These are phyloP conservation scores for Diversispora eburnea DNA, from an alignment of 192 early-diverging fungal species.

Conservation along the genomic window DNA sequence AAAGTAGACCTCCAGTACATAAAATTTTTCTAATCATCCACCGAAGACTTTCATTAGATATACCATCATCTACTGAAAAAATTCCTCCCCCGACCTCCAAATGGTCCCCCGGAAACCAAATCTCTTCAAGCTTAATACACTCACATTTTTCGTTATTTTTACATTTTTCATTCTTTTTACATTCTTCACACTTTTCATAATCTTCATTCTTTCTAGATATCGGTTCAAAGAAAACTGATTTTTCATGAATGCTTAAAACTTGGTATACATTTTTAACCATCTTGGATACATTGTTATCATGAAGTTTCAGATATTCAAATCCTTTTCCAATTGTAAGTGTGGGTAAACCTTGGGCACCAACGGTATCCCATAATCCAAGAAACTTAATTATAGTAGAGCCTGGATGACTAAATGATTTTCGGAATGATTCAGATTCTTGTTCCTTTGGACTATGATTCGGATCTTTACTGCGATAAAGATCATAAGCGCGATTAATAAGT, in stretches of 20 bases:
- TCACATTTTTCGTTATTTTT: no score
- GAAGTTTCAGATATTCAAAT: slow-evolving; percentile 11
- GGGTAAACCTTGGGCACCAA: slow-evolving; percentile 24
- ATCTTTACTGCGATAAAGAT: slow-evolving; percentile 13
- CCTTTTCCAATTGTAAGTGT: slow-evolving; percentile 12
- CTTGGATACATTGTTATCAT: slow-evolving; percentile 13
- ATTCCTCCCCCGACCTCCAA: slow-evolving; percentile 5
- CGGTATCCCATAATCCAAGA: slow-evolving; percentile 30
- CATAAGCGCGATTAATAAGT: slow-evolving; percentile 12
- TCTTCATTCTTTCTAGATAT: neutral
- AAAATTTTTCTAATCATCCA: neutral
- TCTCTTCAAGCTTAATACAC: neutral
- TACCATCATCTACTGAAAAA: neutral
- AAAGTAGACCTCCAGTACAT: neutral
- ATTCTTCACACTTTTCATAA: no score
- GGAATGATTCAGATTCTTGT: neutral
- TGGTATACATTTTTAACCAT: slow-evolving; percentile 26
- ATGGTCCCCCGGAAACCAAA: slow-evolving; percentile 1
- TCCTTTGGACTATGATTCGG: neutral
- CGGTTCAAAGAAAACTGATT: neutral
- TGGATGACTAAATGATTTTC: slow-evolving; percentile 4
- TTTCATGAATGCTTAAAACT: neutral
- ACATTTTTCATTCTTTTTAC: no score
- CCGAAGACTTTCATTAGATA: neutral
- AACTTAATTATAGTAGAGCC: slow-evolving; percentile 29